Percentiles rank a stretch among this genome's conserved stretches.
phyloP scores from a whole-genome alignment of 164 flowering plant species.

The Cinnamomum micranthum region DNA sequence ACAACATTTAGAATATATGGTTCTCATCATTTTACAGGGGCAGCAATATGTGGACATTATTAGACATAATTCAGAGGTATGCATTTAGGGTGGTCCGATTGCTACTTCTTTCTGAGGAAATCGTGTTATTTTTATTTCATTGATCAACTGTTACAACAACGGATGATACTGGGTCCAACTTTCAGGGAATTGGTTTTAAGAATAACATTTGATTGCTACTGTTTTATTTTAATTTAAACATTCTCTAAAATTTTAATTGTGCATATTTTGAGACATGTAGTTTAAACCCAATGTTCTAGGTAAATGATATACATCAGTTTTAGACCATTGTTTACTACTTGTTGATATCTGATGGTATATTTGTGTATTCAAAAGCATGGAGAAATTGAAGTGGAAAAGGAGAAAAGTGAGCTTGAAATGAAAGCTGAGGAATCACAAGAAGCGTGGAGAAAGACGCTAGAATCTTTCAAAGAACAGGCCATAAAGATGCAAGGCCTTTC shows the following conservation, averaged over 20 bases:
- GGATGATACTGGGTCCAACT: not conserved
- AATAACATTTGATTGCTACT: not conserved
- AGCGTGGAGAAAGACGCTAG: slow-evolving; percentile 65
- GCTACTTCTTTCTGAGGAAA: not conserved
- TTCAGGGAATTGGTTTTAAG: not conserved
- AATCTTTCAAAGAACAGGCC: slow-evolving; percentile 73
- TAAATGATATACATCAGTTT: not conserved
- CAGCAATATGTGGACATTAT: not conserved
- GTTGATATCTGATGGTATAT: not conserved
- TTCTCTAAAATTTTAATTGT: not conserved
- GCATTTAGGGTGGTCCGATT: not conserved
- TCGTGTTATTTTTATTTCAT: not conserved
- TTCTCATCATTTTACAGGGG: not conserved
- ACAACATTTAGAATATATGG: not conserved
- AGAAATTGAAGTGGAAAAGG: slow-evolving; percentile 58
- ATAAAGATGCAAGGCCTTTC: slow-evolving; percentile 70
- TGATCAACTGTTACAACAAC: not conserved
- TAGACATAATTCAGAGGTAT: not conserved
- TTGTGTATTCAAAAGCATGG: slow-evolving; percentile 37
- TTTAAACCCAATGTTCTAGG: not conserved
- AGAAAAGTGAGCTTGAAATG: slow-evolving; percentile 22
- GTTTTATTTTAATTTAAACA: not conserved
- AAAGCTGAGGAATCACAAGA: slow-evolving; percentile 53
- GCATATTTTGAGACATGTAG: not conserved
- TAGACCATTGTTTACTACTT: not conserved